phyloP scores from a whole-genome alignment of 306 rosid genomes.

The Erythrophleum fordii region DNA sequence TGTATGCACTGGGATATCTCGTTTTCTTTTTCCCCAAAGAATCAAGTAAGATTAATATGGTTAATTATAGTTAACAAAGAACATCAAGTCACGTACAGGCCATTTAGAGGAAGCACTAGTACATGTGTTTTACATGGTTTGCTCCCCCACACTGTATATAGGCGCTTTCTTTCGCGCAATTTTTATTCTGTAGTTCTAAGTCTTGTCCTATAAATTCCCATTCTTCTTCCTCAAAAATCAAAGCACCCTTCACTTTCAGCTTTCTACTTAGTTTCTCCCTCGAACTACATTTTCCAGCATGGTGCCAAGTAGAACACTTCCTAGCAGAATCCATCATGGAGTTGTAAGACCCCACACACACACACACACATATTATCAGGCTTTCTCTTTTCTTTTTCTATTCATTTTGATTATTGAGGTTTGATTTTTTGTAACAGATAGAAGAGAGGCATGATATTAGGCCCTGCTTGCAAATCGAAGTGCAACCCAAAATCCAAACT shows the following conservation, averaged over 20 bases:
- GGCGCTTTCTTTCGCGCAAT: not conserved
- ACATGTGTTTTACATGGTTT: not conserved
- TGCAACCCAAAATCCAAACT: constrained; percentile 48
- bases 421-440: constrained; percentile 43
- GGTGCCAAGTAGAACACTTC: constrained; percentile 81
- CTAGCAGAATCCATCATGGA: constrained; percentile 80
- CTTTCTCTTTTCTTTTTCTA: not conserved
- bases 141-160: not conserved
- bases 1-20: not conserved
- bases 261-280: constrained; percentile 5
- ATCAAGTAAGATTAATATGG: not conserved
- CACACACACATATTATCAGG: not conserved
- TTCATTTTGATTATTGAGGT: not conserved
- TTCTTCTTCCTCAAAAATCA: constrained; percentile 15
- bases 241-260: constrained; percentile 12
- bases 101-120: not conserved
- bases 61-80: not conserved
- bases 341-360: constrained; percentile 46
- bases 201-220: constrained; percentile 44
- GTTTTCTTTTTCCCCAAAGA: not conserved
- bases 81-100: not conserved
- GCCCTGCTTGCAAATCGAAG: constrained; percentile 68
- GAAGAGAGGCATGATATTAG: constrained; percentile 70
- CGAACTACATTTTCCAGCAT: constrained; percentile 37
- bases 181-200: not conserved